Evolutionary conservation across 73 alveolate species (phyloP), one percentile per base, ranked within the genome.

Genomic region (Effrenium voratum): DNA sequence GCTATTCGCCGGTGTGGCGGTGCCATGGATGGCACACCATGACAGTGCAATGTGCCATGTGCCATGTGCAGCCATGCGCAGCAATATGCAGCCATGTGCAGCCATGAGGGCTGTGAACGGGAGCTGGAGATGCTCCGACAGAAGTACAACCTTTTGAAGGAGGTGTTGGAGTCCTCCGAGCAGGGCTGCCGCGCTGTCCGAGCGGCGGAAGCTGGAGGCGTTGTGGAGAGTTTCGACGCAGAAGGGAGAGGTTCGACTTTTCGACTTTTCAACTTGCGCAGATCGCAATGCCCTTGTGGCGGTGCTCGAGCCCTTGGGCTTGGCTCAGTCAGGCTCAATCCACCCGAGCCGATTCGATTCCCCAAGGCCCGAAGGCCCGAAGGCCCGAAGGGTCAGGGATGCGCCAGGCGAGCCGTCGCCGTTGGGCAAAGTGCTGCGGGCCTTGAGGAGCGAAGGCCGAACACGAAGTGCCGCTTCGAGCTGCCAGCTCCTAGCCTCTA

Each of bases 351-450:
- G n/a, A n/a, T n/a, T n/a, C n/a, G n/a, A n/a, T n/a, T n/a, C n/a
- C n/a, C n/a, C n/a, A n/a, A n/a, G n/a, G n/a, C n/a, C n/a, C n/a
- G n/a, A n/a, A n/a, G n/a, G n/a, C n/a, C n/a, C n/a, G n/a, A n/a
- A n/a, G n/a, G n/a, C n/a, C n/a, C n/a, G n/a, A n/a, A n/a, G n/a
- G n/a, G n/a, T n/a, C n/a, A n/a, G n/a, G n/a, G n/a, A n/a, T n/a
- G n/a, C n/a, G n/a, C n/a, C n/a, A n/a, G n/a, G n/a, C n/a, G n/a
- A n/a, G n/a, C n/a, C n/a, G n/a, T n/a, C n/a, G n/a, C n/a, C n/a
- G n/a, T n/a, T n/a, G n/a, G n/a, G n/a, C 49, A 87, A 87, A n/a
- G 95, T 87, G 16, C 85, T 87, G 24, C 79, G 85, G 72, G 43
- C 70, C 36, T 41, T 87, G 66, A 45, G 95, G n/a, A 72, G 82